Evolutionary conservation across 75 land plant genomes (phyloP).

Genomic region (Pseudotsuga menziesii): DNA sequence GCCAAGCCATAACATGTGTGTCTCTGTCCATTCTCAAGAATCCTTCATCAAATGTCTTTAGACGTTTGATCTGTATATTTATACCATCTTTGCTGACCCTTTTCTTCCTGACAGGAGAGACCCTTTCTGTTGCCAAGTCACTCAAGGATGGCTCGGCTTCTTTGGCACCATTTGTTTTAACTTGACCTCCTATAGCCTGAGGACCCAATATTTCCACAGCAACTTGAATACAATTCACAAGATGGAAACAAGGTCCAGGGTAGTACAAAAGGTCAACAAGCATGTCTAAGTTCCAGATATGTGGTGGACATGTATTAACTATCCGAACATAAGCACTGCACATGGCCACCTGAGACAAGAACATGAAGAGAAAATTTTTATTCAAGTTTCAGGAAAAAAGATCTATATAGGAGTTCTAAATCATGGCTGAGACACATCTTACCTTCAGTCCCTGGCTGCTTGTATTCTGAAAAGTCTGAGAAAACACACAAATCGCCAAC

Average conservation of each 20-base stretch:
- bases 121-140: slow-evolving; percentile 2
- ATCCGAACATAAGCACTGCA: slow-evolving; percentile 65
- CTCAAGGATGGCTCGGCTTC: slow-evolving; percentile 2
- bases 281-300: slow-evolving; percentile 57
- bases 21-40: not conserved
- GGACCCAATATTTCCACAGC: slow-evolving; percentile 52
- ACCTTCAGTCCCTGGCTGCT: slow-evolving; percentile 84
- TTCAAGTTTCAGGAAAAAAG: not conserved
- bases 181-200: slow-evolving; percentile 25
- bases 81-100: slow-evolving; percentile 15
- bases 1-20: not conserved
- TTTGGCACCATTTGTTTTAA: slow-evolving; percentile 8
- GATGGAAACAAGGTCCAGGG: slow-evolving; percentile 38
- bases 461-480: slow-evolving; percentile 48
- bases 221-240: slow-evolving; percentile 58
- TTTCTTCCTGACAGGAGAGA: slow-evolving; percentile 34
- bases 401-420: not conserved
- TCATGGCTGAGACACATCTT: not conserved
- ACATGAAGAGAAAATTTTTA: not conserved
- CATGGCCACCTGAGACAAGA: slow-evolving; percentile 61
- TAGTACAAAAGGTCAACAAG: slow-evolving; percentile 46
- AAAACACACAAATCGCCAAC: no score
- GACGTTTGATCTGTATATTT: slow-evolving; percentile 25
- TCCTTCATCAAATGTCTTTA: slow-evolving; percentile 21
- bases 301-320: slow-evolving; percentile 56